These are phyloP conservation scores for Candolleomyces eurysporus DNA, from an alignment of 768 basidiomycete species.

Conservation along the genomic window DNA sequence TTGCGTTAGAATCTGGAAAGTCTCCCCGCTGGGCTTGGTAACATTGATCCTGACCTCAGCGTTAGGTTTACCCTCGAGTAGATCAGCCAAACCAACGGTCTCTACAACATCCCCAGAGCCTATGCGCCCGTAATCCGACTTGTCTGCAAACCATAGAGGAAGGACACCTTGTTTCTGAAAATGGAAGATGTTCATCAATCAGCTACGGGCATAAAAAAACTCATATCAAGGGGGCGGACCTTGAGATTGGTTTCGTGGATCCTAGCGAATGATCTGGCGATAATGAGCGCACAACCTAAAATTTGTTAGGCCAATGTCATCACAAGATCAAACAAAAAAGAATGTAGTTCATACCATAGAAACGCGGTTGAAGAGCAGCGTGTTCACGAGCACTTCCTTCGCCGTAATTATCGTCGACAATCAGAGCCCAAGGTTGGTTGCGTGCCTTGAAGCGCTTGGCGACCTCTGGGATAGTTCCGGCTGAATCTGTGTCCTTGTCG, in stretches of 20 bases:
- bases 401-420: constrained; percentile 97
- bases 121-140: constrained; percentile 81
- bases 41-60: constrained; percentile 60
- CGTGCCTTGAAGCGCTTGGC: constrained; percentile 87
- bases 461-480: constrained; percentile 85
- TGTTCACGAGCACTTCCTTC: constrained; percentile 98
- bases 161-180: constrained; percentile 94
- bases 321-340: neutral
- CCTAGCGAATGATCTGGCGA: constrained; percentile 93
- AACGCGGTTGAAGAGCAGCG: constrained; percentile 94
- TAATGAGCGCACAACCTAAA: constrained; percentile 78
- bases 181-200: neutral
- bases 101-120: constrained; percentile 78
- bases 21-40: constrained; percentile 59
- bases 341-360: constrained; percentile 60
- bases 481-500: constrained; percentile 60
- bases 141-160: constrained; percentile 91
- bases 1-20: constrained; percentile 66
- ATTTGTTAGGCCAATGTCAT: neutral
- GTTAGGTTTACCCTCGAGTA: constrained; percentile 49
- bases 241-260: constrained; percentile 99
- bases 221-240: constrained; percentile 36
- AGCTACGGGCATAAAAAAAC: too few species aligned
- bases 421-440: constrained; percentile 85
- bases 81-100: constrained; percentile 76